phyloP scores from a whole-genome alignment of 1,284 basidiomycete species.

The Vanrija humicola region DNA sequence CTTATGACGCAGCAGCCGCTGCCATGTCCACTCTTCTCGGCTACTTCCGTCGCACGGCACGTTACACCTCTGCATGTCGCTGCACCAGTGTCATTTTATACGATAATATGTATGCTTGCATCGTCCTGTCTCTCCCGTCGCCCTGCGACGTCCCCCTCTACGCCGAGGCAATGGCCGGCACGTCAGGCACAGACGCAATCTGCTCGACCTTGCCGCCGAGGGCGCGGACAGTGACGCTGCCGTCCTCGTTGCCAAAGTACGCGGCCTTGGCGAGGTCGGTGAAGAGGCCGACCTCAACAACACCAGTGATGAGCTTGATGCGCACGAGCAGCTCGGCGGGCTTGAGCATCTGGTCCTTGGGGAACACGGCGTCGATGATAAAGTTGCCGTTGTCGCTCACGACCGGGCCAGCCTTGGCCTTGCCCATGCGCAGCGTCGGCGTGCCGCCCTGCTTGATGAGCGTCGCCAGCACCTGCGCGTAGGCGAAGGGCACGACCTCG shows the following conservation, averaged over 20 bases:
- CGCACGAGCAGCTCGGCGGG: constrained; percentile 67
- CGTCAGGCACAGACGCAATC: constrained; percentile 37
- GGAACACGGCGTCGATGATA: constrained; percentile 87
- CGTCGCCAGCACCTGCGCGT: constrained; percentile 72
- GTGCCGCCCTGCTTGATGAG: constrained; percentile 57
- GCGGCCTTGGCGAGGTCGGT: constrained; percentile 89
- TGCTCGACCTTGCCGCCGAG: constrained; percentile 42
- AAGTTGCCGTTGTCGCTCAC: constrained; percentile 96
- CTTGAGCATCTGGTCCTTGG: constrained; percentile 62
- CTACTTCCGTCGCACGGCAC: no score
- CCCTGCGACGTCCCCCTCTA: no score
- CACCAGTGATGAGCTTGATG: constrained; percentile 89
- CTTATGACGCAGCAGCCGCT: no score
- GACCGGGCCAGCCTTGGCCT: constrained; percentile 68
- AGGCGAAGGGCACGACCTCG: constrained; percentile 95
- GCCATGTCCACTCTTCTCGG: no score
- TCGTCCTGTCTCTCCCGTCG: no score
- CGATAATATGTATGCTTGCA: no score
- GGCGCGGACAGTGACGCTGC: constrained; percentile 47
- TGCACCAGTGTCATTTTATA: no score
- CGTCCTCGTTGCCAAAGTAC: constrained; percentile 85
- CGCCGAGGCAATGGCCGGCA: constrained; percentile 15
- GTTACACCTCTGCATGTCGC: no score
- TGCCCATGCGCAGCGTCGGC: constrained; percentile 70
- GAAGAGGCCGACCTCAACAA: constrained; percentile 96